Evolutionary conservation across 305 asterid genomes (phyloP).

Genomic region (Coffea humblotiana): DNA sequence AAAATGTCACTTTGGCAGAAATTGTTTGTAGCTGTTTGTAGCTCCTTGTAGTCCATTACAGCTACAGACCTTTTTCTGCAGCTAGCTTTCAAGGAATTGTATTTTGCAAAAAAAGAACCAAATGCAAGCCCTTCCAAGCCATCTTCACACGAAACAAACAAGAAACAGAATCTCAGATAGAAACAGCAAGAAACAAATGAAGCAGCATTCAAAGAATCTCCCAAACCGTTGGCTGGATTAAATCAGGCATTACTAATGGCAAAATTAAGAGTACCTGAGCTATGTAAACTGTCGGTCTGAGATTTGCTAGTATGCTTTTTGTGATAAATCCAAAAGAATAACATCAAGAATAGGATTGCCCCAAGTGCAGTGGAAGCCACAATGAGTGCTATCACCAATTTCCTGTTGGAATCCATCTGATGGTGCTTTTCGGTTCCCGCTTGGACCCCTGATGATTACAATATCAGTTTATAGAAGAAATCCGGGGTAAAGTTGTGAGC

Average conservation of each 20-base stretch:
- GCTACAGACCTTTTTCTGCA: conserved; percentile 30
- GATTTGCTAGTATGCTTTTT: conserved; percentile 36
- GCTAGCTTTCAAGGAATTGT: conserved; percentile 25
- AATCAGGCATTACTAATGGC: not conserved
- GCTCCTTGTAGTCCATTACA: conserved; percentile 49
- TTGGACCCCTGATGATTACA: conserved; percentile 26
- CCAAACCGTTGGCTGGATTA: not conserved
- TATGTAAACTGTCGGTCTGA: conserved; percentile 15
- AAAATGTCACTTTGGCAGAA: conserved; percentile 49
- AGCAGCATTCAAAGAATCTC: not conserved
- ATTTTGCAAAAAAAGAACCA: conserved; percentile 27
- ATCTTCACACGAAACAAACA: conserved; percentile 16
- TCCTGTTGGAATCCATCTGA: conserved; percentile 33
- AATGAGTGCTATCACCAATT: conserved; percentile 38
- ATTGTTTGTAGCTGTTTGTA: conserved; percentile 59
- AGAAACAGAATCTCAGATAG: not conserved
- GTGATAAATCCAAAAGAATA: conserved; percentile 39
- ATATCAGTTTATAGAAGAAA: not conserved
- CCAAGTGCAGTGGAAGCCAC: conserved; percentile 45
- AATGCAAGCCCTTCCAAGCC: conserved; percentile 31
- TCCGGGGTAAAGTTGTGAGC: conserved; percentile 11
- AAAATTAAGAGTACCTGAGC: conserved; percentile 30
- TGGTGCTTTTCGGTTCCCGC: conserved; percentile 29
- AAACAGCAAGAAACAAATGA: not conserved
- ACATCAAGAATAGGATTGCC: conserved; percentile 32